A percentile compares a stretch with the other conserved stretches of the same genome.
These are phyloP conservation scores for Trypanosoma avium DNA, from an alignment of 208 protist species.

Conservation along the genomic window DNA sequence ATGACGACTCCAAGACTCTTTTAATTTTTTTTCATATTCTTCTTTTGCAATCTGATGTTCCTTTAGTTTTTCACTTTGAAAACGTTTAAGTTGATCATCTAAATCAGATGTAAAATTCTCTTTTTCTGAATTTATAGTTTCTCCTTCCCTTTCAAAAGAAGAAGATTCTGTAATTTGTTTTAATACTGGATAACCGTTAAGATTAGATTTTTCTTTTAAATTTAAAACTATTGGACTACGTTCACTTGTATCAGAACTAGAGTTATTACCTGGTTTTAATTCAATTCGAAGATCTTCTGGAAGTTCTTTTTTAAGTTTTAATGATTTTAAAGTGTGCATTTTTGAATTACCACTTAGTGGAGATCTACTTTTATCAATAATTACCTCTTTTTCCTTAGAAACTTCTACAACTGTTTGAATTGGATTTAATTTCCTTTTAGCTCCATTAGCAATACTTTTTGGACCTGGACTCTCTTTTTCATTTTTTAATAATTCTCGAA, in stretches of 20 bases:
- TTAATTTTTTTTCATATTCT: constrained; percentile 19
- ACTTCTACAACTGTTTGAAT: not conserved
- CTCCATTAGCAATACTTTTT: constrained; percentile 36
- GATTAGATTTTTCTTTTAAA: not conserved
- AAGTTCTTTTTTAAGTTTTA: constrained; percentile 38
- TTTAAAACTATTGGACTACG: not conserved
- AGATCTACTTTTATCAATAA: constrained; percentile 1
- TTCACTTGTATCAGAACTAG: constrained; percentile 14
- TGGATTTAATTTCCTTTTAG: constrained; percentile 1
- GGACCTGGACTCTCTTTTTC: constrained; percentile 48
- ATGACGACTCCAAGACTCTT: constrained; percentile 3
- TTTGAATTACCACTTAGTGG: constrained; percentile 9
- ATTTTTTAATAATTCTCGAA: constrained; percentile 68
- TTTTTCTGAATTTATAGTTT: not conserved
- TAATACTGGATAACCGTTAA: not conserved
- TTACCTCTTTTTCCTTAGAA: constrained; percentile 5
- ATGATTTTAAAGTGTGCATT: constrained; percentile 28
- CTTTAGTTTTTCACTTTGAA: constrained; percentile 19
- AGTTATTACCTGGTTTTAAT: constrained; percentile 1
- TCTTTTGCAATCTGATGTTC: constrained; percentile 19
- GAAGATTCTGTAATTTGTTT: not conserved
- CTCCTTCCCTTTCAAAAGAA: not conserved
- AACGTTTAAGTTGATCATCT: constrained; percentile 1
- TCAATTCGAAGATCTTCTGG: constrained; percentile 29
- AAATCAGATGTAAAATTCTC: not conserved